Conservation (phyloP, 2,329 filamentous ascomycete genomes). For the Paecilomyces sp. region DNA sequence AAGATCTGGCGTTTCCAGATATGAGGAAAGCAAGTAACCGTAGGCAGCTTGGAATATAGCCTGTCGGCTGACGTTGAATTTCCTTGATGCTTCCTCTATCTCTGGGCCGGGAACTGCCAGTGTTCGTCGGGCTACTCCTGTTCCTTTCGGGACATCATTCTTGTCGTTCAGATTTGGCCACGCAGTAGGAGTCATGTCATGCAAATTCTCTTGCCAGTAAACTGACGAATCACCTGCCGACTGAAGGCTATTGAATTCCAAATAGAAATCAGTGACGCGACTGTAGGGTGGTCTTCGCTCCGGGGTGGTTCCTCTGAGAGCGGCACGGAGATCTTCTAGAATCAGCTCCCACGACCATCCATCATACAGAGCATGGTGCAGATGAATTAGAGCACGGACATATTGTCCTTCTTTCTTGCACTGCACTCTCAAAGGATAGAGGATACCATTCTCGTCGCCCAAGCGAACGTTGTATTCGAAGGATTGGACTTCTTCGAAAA, state of each 20-base stretch:
- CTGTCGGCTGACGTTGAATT: constrained; percentile 53
- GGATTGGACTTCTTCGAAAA: constrained; percentile 37
- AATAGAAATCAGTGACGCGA: constrained; percentile 49
- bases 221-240: constrained; percentile 39
- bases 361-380: constrained; percentile 84
- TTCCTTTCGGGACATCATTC: constrained; percentile 16
- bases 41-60: constrained; percentile 70
- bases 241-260: constrained; percentile 15
- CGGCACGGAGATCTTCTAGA: constrained; percentile 54
- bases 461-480: constrained; percentile 35
- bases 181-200: constrained; percentile 46
- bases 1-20: constrained; percentile 60
- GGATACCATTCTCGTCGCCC: constrained; percentile 28
- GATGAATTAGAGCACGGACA: constrained; percentile 41
- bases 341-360: constrained; percentile 86
- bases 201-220: constrained; percentile 66
- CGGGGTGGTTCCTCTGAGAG: constrained; percentile 35
- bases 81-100: constrained; percentile 31
- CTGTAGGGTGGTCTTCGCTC: constrained; percentile 52
- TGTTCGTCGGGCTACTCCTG: constrained; percentile 17
- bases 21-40: constrained; percentile 56
- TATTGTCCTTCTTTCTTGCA: constrained; percentile 28
- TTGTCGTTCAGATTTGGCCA: constrained; percentile 54
- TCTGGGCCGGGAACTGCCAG: constrained; percentile 28
- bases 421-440: constrained; percentile 59